A percentile compares a stretch with the other conserved stretches of the same genome.
These are phyloP conservation scores for Candida chauliodis DNA, from an alignment of 805 yeast genomes.

Conservation along the genomic window DNA sequence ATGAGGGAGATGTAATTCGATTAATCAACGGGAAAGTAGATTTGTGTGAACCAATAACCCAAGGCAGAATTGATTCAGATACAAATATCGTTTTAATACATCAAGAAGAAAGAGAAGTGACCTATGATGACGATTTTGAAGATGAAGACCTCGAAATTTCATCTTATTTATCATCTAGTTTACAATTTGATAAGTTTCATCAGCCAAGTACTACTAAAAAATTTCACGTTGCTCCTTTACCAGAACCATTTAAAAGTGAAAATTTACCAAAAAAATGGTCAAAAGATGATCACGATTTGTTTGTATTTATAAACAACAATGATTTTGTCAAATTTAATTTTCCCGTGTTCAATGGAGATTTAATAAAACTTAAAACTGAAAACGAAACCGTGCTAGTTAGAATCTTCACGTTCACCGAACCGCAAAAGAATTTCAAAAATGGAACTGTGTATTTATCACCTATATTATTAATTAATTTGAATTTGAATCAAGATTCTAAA, in stretches of 20 bases:
- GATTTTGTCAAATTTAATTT: constrained; percentile 49
- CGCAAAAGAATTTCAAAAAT: constrained; percentile 40
- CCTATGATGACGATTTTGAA: constrained; percentile 13
- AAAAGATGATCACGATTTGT: constrained; percentile 37
- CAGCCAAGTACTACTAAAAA: constrained; percentile 2
- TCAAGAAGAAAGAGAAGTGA: constrained; percentile 13
- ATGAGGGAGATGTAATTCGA: constrained; percentile 42
- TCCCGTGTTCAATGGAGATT: constrained; percentile 69
- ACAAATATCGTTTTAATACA: constrained; percentile 58
- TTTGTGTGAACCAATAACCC: constrained; percentile 71
- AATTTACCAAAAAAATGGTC: constrained; percentile 19
- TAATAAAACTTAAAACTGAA: constrained; percentile 33
- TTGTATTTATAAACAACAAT: constrained; percentile 40
- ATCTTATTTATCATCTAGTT: constrained; percentile 27
- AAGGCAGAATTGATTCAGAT: constrained; percentile 48
- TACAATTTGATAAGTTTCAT: constrained; percentile 15
- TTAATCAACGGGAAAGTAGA: constrained; percentile 48
- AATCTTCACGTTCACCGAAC: constrained; percentile 62
- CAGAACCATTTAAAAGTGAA: constrained; percentile 22
- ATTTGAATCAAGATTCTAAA: constrained; percentile 21
- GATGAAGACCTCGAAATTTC: constrained; percentile 18
- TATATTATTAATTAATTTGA: constrained; percentile 48
- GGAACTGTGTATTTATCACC: constrained; percentile 60
- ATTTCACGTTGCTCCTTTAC: constrained; percentile 27
- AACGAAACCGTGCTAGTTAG: constrained; percentile 28